Conservation (phyloP, 805 yeast species). For the Myxozyma sirexii region DNA sequence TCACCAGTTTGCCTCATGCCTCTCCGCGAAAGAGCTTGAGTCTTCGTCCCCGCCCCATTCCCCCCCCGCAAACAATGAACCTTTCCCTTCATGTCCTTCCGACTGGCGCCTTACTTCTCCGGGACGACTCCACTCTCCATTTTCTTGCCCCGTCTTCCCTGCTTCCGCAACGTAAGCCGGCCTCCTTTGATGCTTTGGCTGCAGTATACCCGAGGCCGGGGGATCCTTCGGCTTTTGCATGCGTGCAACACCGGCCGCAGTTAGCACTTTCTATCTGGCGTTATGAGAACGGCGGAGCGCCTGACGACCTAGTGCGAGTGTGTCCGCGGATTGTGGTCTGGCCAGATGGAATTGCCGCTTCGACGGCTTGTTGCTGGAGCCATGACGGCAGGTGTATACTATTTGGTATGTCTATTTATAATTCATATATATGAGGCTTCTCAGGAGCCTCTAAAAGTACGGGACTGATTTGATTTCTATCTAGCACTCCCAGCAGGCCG, state of each 20-base stretch:
- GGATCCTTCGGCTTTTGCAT: constrained; percentile 24
- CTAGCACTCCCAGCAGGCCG: constrained; percentile 13
- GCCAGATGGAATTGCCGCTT: neutral
- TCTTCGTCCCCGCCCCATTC: too few species aligned
- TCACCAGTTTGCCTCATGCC: too few species aligned
- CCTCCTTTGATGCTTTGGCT: constrained; percentile 28
- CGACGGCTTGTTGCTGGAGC: constrained; percentile 20
- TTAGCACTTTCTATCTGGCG: constrained; percentile 27
- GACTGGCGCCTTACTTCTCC: constrained; percentile 25
- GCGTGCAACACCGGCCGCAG: constrained; percentile 24
- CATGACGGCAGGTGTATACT: constrained; percentile 16
- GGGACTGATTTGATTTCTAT: neutral
- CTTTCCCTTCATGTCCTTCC: constrained; percentile 28
- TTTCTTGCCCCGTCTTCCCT: constrained; percentile 29
- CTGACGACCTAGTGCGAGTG: constrained; percentile 29
- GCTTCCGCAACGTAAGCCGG: constrained; percentile 28
- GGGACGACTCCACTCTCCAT: constrained; percentile 28
- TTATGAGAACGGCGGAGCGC: constrained; percentile 11
- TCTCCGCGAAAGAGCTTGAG: neutral
- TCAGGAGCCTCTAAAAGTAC: too few species aligned
- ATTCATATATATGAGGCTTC: too few species aligned
- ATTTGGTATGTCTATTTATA: neutral
- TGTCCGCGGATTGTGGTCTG: constrained; percentile 20
- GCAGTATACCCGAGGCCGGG: constrained; percentile 25
- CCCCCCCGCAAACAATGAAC: constrained; percentile 3